A percentile compares a stretch with the other conserved stretches of the same genome.
Evolutionary conservation across 768 basidiomycete genomes (phyloP).

Genomic region (Pleurotus eryngii): DNA sequence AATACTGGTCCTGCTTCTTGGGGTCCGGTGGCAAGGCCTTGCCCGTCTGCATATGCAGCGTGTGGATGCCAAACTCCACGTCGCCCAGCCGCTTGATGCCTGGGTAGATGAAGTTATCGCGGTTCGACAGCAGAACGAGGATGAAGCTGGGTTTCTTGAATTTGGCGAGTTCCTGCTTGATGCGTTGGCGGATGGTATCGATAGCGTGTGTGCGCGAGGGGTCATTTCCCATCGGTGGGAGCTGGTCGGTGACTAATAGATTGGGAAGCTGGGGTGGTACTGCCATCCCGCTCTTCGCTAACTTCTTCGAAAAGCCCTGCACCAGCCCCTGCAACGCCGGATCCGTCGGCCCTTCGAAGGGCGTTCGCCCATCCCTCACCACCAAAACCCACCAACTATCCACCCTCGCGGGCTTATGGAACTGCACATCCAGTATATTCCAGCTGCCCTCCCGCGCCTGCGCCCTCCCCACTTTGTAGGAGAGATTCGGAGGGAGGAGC

Average conservation of each 20-base stretch:
- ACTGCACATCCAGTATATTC: slow-evolving; percentile 75
- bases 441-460: slow-evolving; percentile 61
- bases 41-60: slow-evolving; percentile 64
- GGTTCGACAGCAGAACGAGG: slow-evolving; percentile 62
- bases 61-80: slow-evolving; percentile 69
- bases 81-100: slow-evolving; percentile 79
- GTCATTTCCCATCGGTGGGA: slow-evolving; percentile 26
- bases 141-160: slow-evolving; percentile 54
- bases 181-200: slow-evolving; percentile 32
- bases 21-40: slow-evolving; percentile 52
- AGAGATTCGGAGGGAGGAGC: slow-evolving; percentile 54
- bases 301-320: slow-evolving; percentile 51
- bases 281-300: slow-evolving; percentile 55
- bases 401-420: slow-evolving; percentile 52
- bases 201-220: slow-evolving; percentile 37
- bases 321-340: slow-evolving; percentile 40
- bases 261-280: slow-evolving; percentile 35
- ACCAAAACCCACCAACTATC: slow-evolving; percentile 65
- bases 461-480: slow-evolving; percentile 46
- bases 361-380: slow-evolving; percentile 44
- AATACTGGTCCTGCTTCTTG: slow-evolving; percentile 71
- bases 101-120: slow-evolving; percentile 76
- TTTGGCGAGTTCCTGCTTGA: slow-evolving; percentile 29
- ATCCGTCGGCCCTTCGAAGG: slow-evolving; percentile 41
- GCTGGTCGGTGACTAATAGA: slow-evolving; percentile 29